Evolutionary conservation across 192 early-diverging fungal genomes (phyloP).

Genomic region (Backusella luteola): DNA sequence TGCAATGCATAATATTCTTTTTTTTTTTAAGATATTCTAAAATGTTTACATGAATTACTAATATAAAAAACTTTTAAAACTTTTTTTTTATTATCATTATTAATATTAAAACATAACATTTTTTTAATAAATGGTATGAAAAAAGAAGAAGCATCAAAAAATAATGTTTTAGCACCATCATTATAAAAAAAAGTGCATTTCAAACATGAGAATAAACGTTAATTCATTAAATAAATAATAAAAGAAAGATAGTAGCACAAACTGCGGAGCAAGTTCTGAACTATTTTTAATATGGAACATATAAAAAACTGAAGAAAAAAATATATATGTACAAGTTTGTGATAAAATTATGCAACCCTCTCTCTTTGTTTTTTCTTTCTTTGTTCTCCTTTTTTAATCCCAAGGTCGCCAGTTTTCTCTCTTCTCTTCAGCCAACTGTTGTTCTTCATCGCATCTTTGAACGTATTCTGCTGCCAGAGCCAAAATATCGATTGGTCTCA

Average conservation of each 20-base stretch:
- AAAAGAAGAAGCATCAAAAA: not conserved
- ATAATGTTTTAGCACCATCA: no score
- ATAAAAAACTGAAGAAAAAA: not conserved
- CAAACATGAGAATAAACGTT: not conserved
- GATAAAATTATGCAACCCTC: not conserved
- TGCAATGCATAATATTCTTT: not conserved
- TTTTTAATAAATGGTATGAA: not conserved
- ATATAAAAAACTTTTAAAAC: not conserved
- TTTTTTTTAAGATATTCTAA: not conserved
- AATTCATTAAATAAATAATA: not conserved
- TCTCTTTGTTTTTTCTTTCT: not conserved
- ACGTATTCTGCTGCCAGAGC: conserved; percentile 39
- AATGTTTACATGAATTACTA: not conserved
- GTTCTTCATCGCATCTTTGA: conserved; percentile 31
- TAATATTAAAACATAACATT: not conserved
- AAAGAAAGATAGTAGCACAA: not conserved
- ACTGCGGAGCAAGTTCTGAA: not conserved
- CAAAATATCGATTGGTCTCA: conserved; percentile 32
- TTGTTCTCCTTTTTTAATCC: conserved; percentile 9
- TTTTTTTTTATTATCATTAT: not conserved
- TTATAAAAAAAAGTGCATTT: not conserved
- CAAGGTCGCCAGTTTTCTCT: conserved; percentile 18
- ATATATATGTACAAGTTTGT: conserved; percentile 5
- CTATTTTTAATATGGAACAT: not conserved
- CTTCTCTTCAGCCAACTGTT: conserved; percentile 7